A percentile compares a stretch with the other conserved stretches of the same genome.
These are phyloP conservation scores for Tricholoma matsutake DNA, from an alignment of 768 basidiomycete species.

Conservation along the genomic window DNA sequence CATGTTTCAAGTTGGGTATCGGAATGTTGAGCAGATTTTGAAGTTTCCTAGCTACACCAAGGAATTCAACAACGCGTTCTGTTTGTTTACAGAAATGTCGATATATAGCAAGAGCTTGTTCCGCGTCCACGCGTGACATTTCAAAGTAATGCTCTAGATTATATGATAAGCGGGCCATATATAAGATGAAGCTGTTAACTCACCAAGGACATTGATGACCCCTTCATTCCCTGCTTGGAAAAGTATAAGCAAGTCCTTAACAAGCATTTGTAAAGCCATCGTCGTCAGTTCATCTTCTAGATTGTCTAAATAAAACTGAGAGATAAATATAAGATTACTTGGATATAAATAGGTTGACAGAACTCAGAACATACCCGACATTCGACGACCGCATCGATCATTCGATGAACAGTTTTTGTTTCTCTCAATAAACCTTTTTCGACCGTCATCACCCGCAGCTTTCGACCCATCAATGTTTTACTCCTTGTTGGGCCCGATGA, in stretches of 20 bases:
- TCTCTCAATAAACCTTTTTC: constrained; percentile 95
- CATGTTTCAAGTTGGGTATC: constrained; percentile 92
- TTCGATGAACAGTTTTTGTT: constrained; percentile 84
- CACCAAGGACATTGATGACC: constrained; percentile 77
- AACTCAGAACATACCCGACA: constrained; percentile 63
- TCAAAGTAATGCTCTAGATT: constrained; percentile 90
- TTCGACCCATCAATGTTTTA: constrained; percentile 79
- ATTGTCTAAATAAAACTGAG: constrained; percentile 90
- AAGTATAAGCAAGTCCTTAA: constrained; percentile 92
- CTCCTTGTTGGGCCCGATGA: constrained; percentile 49
- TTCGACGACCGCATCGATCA: constrained; percentile 85
- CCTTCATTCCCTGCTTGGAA: constrained; percentile 98
- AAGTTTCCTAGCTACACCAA: constrained; percentile 88
- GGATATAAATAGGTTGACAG: constrained; percentile 2
- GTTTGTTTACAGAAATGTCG: constrained; percentile 94
- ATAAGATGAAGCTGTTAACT: constrained; percentile 21
- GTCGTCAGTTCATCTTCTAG: constrained; percentile 90
- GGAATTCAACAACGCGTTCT: constrained; percentile 87
- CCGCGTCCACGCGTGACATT: constrained; percentile 93
- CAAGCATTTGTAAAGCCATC: constrained; percentile 86
- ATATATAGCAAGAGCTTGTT: constrained; percentile 82
- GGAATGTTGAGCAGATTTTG: constrained; percentile 92
- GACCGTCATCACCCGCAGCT: constrained; percentile 87
- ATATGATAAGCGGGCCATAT: constrained; percentile 22
- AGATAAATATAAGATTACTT: constrained; percentile 1